Base-by-base conservation (phyloP, 768 basidiomycete species). In the Tulasnella sp. region DNA sequence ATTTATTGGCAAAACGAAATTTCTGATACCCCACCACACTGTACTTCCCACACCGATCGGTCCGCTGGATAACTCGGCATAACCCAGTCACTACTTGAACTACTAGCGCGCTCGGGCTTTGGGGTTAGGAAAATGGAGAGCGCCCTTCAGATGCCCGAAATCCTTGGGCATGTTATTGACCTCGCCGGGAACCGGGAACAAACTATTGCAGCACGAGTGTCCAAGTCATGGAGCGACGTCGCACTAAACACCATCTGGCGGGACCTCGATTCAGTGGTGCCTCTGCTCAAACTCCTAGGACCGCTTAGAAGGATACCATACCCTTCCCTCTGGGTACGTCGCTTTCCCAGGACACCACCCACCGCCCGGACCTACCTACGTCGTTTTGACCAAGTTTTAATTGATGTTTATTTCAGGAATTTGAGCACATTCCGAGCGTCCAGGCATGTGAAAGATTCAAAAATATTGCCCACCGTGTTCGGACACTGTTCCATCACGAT, bases 241-340 rank as follows among this genome's bases (percentile, higher is more conserved):
- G 52, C 52, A 29, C 39, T 54, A 19, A 40, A 54, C 52, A 40
- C 35, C 15, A 54, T 54, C 35, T 54, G 52, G 52, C 34, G 52
- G 27, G 29, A 40, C 19, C 52, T 54, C 23, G 39, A 54, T 40
- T 54, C 52, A 5, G 27, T 54, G 4, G 52, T 54, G 14, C 52
- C 52, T 21, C 19, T 54, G 5, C 37, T 54, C 6, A 54, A 40
- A 40, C 15, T 54, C 9, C 52, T 54, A 11, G 34, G 34, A 3
- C 52, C 52, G 21, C 19, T 54, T 36, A n/a, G 52, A 31, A 54
- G 52, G 39, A 40, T 54, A 40, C 52, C 52, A 21, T 54, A 54
- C 31, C 52, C 52, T 12, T 54, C 52, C 23, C 39, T 54, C 37
- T 54, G 35, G 25, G 52, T 54, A 17, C 39, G 52, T 54, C 39